phyloP scores from a whole-genome alignment of 2,329 filamentous ascomycete genomes.

The Ramichloridium luteum region DNA sequence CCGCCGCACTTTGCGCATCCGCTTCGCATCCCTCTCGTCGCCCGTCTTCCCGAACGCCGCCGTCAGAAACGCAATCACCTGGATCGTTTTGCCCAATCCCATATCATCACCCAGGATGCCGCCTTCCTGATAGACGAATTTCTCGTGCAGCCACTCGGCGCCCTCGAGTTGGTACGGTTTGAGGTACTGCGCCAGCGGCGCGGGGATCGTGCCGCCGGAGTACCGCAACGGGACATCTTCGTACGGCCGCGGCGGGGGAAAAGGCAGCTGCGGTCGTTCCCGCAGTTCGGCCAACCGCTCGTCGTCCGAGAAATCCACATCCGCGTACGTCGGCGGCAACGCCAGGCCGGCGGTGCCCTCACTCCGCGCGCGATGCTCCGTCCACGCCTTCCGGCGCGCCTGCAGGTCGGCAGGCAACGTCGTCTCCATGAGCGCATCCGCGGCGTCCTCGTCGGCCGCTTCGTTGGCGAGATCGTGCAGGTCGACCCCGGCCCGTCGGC shows the following conservation, averaged over 20 bases:
- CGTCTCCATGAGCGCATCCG: conserved; percentile 44
- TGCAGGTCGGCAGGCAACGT: conserved; percentile 61
- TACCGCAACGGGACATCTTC: conserved; percentile 62
- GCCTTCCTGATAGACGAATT: conserved; percentile 84
- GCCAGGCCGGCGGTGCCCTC: conserved; percentile 57
- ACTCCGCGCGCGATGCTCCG: conserved; percentile 41
- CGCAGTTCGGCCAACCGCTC: conserved; percentile 48
- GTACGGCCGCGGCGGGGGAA: conserved; percentile 54
- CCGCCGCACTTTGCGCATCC: conserved; percentile 75
- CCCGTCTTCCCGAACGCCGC: conserved; percentile 90
- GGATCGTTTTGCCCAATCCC: conserved; percentile 93
- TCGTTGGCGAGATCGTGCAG: too few species aligned
- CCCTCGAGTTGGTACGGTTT: conserved; percentile 85
- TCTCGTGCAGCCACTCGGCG: conserved; percentile 70
- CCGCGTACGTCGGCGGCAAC: conserved; percentile 64
- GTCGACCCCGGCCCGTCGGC: too few species aligned
- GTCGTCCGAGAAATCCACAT: conserved; percentile 64
- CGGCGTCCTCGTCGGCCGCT: conserved; percentile 31
- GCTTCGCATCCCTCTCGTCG: conserved; percentile 70
- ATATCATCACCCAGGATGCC: conserved; percentile 93
- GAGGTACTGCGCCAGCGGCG: conserved; percentile 79
- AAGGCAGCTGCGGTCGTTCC: conserved; percentile 59
- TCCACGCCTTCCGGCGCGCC: conserved; percentile 56
- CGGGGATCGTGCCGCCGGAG: conserved; percentile 73
- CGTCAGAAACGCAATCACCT: conserved; percentile 84